A percentile compares a stretch with the other conserved stretches of the same genome.
Evolutionary conservation across 805 yeast genomes (phyloP).

Genomic region (Lachancea fermentati): DNA sequence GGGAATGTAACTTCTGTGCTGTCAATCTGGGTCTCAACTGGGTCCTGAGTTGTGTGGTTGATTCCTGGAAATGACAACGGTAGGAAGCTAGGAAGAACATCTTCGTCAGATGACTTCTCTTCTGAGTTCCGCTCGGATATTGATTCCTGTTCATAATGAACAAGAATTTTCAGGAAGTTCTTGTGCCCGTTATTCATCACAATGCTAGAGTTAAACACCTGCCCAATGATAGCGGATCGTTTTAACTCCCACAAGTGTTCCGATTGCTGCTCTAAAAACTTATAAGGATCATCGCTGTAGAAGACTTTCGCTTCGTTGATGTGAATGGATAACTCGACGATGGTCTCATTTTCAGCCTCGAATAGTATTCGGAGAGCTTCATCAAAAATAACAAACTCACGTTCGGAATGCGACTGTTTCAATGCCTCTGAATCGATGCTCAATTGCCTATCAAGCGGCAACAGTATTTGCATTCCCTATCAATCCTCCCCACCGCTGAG

Average conservation of each 20-base stretch:
- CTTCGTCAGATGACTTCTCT: slow-evolving; percentile 12
- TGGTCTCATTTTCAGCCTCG: slow-evolving; percentile 5
- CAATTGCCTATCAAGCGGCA: slow-evolving; percentile 4
- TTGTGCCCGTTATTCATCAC: slow-evolving; percentile 32
- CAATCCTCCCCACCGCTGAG: too few species aligned
- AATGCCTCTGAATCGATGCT: slow-evolving; percentile 8
- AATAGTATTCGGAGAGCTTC: slow-evolving; percentile 21
- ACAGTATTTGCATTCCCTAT: slow-evolving; percentile 5
- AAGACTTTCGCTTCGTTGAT: slow-evolving; percentile 28
- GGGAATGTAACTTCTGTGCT: slow-evolving; percentile 17
- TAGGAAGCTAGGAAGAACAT: slow-evolving; percentile 23
- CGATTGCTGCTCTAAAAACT: slow-evolving; percentile 2
- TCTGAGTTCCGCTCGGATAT: neutral
- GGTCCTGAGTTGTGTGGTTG: neutral
- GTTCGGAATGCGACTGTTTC: slow-evolving; percentile 12
- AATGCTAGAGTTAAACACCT: slow-evolving; percentile 25
- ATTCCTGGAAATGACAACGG: slow-evolving; percentile 14
- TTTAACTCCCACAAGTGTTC: slow-evolving; percentile 15
- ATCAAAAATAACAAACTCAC: slow-evolving; percentile 29
- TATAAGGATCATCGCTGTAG: slow-evolving; percentile 9
- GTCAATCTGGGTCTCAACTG: neutral
- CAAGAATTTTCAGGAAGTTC: slow-evolving; percentile 13
- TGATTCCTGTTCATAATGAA: neutral
- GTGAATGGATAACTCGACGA: slow-evolving; percentile 17
- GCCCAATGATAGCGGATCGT: slow-evolving; percentile 13